phyloP scores from a whole-genome alignment of 768 basidiomycete species.

The Boletellus emodensis region DNA sequence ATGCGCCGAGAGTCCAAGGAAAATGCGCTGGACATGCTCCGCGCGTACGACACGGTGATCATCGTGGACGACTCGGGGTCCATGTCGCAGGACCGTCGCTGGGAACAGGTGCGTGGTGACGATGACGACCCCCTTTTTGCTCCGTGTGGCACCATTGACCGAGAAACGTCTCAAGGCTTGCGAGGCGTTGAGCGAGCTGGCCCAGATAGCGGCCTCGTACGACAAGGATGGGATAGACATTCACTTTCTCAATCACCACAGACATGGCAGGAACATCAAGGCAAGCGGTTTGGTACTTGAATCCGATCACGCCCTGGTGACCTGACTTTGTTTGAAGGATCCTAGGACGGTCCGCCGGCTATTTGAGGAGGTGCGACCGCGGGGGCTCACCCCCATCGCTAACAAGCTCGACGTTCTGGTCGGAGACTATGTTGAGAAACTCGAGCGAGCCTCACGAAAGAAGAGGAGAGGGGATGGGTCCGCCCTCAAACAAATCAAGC shows the following conservation, averaged over 20 bases:
- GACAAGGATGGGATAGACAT: slow-evolving; percentile 61
- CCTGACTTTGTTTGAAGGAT: slow-evolving; percentile 28
- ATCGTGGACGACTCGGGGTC: slow-evolving; percentile 60
- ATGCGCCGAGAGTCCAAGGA: slow-evolving; percentile 27
- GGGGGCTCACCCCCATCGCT: slow-evolving; percentile 45
- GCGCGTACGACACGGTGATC: slow-evolving; percentile 52
- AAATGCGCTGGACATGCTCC: slow-evolving; percentile 34
- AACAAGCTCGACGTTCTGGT: slow-evolving; percentile 39
- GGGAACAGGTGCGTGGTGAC: slow-evolving; percentile 51
- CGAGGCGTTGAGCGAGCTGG: slow-evolving; percentile 39
- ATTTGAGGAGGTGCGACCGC: slow-evolving; percentile 43
- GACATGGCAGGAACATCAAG: slow-evolving; percentile 35
- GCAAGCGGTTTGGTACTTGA: slow-evolving; percentile 18
- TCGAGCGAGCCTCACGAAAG: slow-evolving; percentile 30
- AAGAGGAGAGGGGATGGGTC: slow-evolving; percentile 19
- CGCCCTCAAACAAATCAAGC: slow-evolving; percentile 41
- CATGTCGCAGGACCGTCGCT: slow-evolving; percentile 43
- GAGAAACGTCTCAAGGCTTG: slow-evolving; percentile 3
- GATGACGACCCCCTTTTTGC: background rate
- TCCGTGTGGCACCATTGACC: too few relatives aligned
- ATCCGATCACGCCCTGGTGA: background rate
- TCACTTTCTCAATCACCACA: slow-evolving; percentile 50
- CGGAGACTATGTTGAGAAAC: slow-evolving; percentile 33
- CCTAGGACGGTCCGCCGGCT: slow-evolving; percentile 34
- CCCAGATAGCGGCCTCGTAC: slow-evolving; percentile 45